These are phyloP conservation scores for Curvularia spicifera DNA, from an alignment of 2,329 filamentous ascomycete species.

Conservation along the genomic window DNA sequence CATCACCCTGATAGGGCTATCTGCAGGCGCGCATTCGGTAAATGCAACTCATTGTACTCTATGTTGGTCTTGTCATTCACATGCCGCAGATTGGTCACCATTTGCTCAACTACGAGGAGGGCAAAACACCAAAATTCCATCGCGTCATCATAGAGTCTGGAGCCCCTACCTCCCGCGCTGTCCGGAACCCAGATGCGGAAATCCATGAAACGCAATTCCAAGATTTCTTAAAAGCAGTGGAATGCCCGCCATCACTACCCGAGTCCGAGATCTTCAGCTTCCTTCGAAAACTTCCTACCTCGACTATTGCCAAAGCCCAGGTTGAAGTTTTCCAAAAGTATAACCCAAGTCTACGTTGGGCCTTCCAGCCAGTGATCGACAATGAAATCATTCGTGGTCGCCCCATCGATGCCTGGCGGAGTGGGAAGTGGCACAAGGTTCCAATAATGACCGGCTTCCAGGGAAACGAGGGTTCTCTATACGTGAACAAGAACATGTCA, in stretches of 20 bases:
- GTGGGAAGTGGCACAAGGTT: slow-evolving; percentile 60
- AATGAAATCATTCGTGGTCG: slow-evolving; percentile 63
- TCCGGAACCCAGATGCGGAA: slow-evolving; percentile 49
- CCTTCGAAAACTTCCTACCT: slow-evolving; percentile 51
- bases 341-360: slow-evolving; percentile 57
- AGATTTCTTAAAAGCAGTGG: slow-evolving; percentile 49
- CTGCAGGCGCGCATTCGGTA: slow-evolving; percentile 33
- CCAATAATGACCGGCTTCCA: slow-evolving; percentile 74
- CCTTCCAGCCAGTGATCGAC: slow-evolving; percentile 75
- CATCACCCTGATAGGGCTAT: slow-evolving; percentile 32
- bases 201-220: slow-evolving; percentile 56
- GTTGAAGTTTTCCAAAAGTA: slow-evolving; percentile 55
- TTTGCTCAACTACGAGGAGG: slow-evolving; percentile 58
- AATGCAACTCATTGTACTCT: not conserved
- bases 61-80: not conserved
- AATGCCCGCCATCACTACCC: slow-evolving; percentile 36
- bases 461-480: slow-evolving; percentile 71
- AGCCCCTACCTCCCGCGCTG: slow-evolving; percentile 55
- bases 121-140: slow-evolving; percentile 51
- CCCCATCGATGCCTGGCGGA: slow-evolving; percentile 66
- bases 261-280: slow-evolving; percentile 49
- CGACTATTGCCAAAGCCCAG: slow-evolving; percentile 50
- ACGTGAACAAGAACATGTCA: slow-evolving; percentile 61
- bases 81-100: slow-evolving; percentile 66
- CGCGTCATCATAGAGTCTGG: slow-evolving; percentile 57